Base-by-base conservation (phyloP, 1,284 basidiomycete genomes). In the Leccinum fallax region DNA sequence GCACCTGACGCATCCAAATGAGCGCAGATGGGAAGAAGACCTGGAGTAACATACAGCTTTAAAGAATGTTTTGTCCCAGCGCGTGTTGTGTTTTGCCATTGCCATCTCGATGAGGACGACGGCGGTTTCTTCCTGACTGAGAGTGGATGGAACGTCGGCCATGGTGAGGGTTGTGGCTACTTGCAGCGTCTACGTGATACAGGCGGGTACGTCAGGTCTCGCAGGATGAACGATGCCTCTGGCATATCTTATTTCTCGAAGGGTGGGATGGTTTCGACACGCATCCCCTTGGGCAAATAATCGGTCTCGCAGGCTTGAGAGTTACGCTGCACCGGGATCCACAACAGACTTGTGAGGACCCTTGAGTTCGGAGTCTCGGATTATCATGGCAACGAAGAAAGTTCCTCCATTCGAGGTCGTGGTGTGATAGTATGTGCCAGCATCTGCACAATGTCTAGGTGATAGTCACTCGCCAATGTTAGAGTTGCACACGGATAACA, bases 51-150 rank as follows among this genome's bases (percentile, higher is more conserved):
- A 65, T 63, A 89, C 88, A n/a, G 88, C 84, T 73, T 90, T 90
- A 67, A 88, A 74, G 74, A 90, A 89, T 2, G 85, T 71, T 48
- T 79, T 79, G 60, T 87, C 85, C 58, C 79, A 81, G 8, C 86
- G 83, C 53, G 86, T 86, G 53, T 77, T 80, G 69, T 90, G 88
- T 72, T 69, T 90, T 90, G 71, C 72, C 16, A 89, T 78, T 34
- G 83, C 86, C 60, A 77, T 69, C 65, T 87, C 78, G 61, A 90
- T 78, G 76, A 90, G 81, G 56, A 76, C 76, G 11, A 77, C 78
- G 54, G 89, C 83, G 46, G 89, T 87, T 68, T 86, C 78, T 10
- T 78, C 77, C 52, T 86, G 88, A 65, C 78, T 83, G 67, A 90
- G 79, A 48, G 87, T 89, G 68, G 82, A 86, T 13, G 81, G 77